Base-by-base conservation (phyloP, 2,329 filamentous ascomycete species). In the Beauveria pseudobassiana region DNA sequence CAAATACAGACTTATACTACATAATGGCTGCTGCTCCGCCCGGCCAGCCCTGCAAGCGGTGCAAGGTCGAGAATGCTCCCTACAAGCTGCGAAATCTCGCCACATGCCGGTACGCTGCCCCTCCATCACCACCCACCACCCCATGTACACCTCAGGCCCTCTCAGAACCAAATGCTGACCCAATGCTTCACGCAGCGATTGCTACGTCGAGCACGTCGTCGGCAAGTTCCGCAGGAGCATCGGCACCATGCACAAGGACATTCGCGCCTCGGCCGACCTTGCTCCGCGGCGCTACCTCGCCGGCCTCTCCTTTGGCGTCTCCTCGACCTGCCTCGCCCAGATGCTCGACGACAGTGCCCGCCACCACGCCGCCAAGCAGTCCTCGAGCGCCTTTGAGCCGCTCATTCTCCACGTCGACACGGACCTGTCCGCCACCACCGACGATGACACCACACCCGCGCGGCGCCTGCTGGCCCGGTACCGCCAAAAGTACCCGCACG, bases 241-340 rank as follows among this genome's bases (percentile, higher is more conserved):
- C 30, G 79, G 78, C 65, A 73, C 75, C 22, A 73, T 85, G 7
- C 80, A 79, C 69, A 78, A 77, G 48, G 80, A 83, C 61, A 79
- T 75, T 56, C 74, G 76, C 61, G 65, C 69, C 64, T 68, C 71
- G 52, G 65, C 70, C 59, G 70, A 72, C 62, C 72, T 69, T 64
- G 70, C 69, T 65, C 68, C 71, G 12, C 72, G 72, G 46, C 70
- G 70, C 58, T 83, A 96, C 53, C 77, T 96, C 20, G 77, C 96
- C 22, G 91, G 92, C 6, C 77, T 97, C 1, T 96, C 93, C 0
- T 87, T 91, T 68, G 93, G 95, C 0, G 78, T 89, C 1, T 95
- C 90, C 1, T 98, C 93, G 0, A 81, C 89, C 16, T 84, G 86
- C 16, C 78, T 99, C 49, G 79, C 96, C 34, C 84, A 93, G 68